These are phyloP conservation scores for Coniella vitis DNA, from an alignment of 2,329 filamentous ascomycete species.

Conservation along the genomic window DNA sequence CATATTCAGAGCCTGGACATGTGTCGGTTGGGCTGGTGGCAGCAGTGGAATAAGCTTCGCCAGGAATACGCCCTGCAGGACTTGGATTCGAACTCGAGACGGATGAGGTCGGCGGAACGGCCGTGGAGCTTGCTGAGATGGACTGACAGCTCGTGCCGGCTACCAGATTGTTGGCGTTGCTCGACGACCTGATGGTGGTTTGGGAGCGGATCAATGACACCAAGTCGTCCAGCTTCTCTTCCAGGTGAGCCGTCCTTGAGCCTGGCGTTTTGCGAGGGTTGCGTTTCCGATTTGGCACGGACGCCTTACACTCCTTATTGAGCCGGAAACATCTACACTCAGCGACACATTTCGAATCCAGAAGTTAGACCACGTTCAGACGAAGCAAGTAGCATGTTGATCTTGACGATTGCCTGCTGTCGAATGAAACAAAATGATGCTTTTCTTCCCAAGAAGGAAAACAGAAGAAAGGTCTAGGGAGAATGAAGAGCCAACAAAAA, in stretches of 20 bases:
- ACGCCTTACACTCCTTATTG: constrained; percentile 40
- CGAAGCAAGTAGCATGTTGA: too few relatives aligned
- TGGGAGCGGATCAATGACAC: constrained; percentile 35
- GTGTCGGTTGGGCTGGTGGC: not conserved
- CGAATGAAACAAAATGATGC: too few relatives aligned
- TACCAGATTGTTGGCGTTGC: not conserved
- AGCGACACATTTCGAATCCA: not conserved
- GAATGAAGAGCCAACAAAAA: not conserved
- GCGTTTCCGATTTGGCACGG: constrained; percentile 34
- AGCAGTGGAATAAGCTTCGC: not conserved
- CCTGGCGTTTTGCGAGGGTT: constrained; percentile 27
- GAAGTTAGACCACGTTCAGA: not conserved
- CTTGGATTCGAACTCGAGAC: constrained; percentile 8
- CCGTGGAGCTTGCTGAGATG: not conserved
- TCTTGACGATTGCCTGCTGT: too few relatives aligned
- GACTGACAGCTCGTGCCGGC: not conserved
- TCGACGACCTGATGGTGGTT: constrained; percentile 12
- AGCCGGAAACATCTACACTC: constrained; percentile 34
- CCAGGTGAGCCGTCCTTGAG: constrained; percentile 36
- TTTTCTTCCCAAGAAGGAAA: too few relatives aligned
- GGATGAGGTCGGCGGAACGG: constrained; percentile 6
- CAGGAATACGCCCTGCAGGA: not conserved
- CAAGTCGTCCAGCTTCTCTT: constrained; percentile 43
- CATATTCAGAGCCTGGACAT: not conserved
- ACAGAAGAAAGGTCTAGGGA: not conserved